phyloP scores from a whole-genome alignment of 2,329 filamentous ascomycete species.

The Ascochyta pisi region DNA sequence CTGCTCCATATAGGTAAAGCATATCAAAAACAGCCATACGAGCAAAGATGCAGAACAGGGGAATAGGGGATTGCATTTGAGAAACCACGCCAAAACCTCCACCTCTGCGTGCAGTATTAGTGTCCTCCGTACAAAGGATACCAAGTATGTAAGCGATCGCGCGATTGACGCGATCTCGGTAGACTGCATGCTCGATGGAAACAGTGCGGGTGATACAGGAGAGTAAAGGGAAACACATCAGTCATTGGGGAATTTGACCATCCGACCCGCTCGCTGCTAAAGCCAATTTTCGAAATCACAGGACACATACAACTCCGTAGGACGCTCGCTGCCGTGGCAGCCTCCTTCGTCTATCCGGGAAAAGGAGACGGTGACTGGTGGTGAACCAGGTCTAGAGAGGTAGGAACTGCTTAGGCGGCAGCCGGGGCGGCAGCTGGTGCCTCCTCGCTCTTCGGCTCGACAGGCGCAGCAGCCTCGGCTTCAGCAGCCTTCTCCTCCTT shows the following conservation, averaged over 20 bases:
- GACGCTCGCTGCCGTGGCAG: conserved; percentile 47
- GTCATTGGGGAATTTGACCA: conserved; percentile 50
- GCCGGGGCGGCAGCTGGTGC: conserved; percentile 42
- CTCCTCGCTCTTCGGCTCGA: conserved; percentile 43
- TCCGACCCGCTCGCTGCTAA: conserved; percentile 51
- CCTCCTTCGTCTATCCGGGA: conserved; percentile 42
- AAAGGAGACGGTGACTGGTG: conserved; percentile 43
- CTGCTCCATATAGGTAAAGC: background rate
- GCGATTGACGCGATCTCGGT: conserved; percentile 25
- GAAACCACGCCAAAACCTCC: conserved; percentile 37
- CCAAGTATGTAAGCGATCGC: conserved; percentile 26
- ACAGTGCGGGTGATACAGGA: conserved; percentile 34
- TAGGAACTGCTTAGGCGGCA: conserved; percentile 43
- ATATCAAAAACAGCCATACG: conserved; percentile 16
- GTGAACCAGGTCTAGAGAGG: conserved; percentile 44
- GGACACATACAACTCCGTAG: conserved; percentile 49
- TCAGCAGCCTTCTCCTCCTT: conserved; percentile 68
- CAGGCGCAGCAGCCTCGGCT: conserved; percentile 54
- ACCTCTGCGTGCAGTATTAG: conserved; percentile 30
- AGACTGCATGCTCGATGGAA: conserved; percentile 34
- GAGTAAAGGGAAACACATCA: conserved; percentile 49
- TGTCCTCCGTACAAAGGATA: conserved; percentile 34
- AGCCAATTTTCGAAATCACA: conserved; percentile 51
- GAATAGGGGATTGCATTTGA: conserved; percentile 45
- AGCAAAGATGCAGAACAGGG: conserved; percentile 42